Percentiles rank a stretch among this genome's conserved stretches.
phyloP scores from a whole-genome alignment of 306 rosid genomes.

The Begonia fuchsioides region DNA sequence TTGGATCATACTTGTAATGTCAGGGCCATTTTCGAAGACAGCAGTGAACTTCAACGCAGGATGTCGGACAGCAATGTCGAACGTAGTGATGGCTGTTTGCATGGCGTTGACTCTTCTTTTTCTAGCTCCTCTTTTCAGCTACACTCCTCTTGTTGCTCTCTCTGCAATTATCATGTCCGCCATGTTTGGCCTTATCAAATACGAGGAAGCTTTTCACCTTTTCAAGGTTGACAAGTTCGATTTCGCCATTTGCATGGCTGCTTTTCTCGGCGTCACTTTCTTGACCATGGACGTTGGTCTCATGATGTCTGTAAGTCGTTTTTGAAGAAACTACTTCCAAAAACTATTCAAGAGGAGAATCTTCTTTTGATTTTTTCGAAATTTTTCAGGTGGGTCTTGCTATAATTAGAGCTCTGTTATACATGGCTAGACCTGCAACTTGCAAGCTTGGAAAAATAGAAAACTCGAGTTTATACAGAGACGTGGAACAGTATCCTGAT shows the following conservation, averaged over 20 bases:
- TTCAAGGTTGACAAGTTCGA: constrained; percentile 77
- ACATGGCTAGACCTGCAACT: constrained; percentile 71
- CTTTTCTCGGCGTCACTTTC: constrained; percentile 45
- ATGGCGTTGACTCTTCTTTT: constrained; percentile 43
- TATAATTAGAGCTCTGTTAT: constrained; percentile 54
- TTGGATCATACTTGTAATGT: too few relatives aligned
- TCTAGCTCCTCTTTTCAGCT: constrained; percentile 65
- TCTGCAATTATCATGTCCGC: constrained; percentile 70
- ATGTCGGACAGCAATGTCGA: constrained; percentile 52
- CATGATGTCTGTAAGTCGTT: constrained; percentile 45
- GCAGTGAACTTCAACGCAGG: constrained; percentile 88
- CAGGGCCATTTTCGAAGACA: constrained; percentile 92
- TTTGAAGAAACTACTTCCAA: too few relatives aligned
- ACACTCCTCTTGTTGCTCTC: constrained; percentile 76
- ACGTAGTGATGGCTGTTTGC: constrained; percentile 35
- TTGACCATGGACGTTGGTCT: constrained; percentile 60
- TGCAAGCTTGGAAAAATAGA: constrained; percentile 65
- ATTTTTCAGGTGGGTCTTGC: constrained; percentile 54
- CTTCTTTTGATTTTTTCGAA: not conserved
- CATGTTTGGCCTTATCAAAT: constrained; percentile 64
- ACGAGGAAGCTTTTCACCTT: constrained; percentile 29
- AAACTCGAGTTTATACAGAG: constrained; percentile 39
- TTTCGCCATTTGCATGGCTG: constrained; percentile 54
- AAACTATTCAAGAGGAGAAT: not conserved
- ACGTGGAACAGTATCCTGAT: constrained; percentile 45